Base-by-base conservation (phyloP, 2,329 filamentous ascomycete species). In the Penicillium rolfsii region DNA sequence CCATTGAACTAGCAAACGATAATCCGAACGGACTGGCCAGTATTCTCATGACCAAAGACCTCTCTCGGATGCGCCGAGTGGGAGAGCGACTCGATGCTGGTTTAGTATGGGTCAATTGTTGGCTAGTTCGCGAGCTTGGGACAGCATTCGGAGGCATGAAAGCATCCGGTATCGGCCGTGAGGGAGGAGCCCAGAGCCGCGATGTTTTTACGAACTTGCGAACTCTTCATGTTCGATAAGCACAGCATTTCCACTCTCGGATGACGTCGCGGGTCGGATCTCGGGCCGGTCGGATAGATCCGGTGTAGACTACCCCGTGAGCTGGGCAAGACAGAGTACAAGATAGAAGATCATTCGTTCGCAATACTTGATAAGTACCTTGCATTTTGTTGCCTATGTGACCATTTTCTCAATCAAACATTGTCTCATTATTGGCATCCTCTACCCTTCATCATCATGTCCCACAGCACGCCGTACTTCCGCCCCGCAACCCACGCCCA, bases 401-500 rank as follows among this genome's bases (percentile, higher is more conserved):
- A 14, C 26, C 11, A 26, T 12, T 11, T 2, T n/a, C 6, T 28
- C 43, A 6, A 28, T 26, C 43, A 28, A 28, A 28, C 2, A 16
- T 22, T 28, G 12, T 16, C 43, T 26, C 24, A 22, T 1, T 5
- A 46, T 45, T 26, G 14, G 14, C 24, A 46, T 28, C 19, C 19
- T 2, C 33, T 11, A 38, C 12, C 43, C 35, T 22, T 22, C 19
- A 35, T n/a, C 26, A 46, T n/a, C 24, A 67, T 65, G 65, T 57
- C 71, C 45, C 76, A 74, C 67, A 73, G 74, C 38, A 67, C 72
- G 19, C 65, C 71, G 9, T 77, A 72, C 63, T 67, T 77, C 40
- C 61, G 67, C 33, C 70, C 74, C 33, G 69, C 75, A 4, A 64
- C 68, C 54, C 70, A 67, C 7, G 72, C 74, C 24, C 69, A 72